Evolutionary conservation across 2,329 filamentous ascomycete genomes (phyloP).

Genomic region (Diplocarpon rosae): DNA sequence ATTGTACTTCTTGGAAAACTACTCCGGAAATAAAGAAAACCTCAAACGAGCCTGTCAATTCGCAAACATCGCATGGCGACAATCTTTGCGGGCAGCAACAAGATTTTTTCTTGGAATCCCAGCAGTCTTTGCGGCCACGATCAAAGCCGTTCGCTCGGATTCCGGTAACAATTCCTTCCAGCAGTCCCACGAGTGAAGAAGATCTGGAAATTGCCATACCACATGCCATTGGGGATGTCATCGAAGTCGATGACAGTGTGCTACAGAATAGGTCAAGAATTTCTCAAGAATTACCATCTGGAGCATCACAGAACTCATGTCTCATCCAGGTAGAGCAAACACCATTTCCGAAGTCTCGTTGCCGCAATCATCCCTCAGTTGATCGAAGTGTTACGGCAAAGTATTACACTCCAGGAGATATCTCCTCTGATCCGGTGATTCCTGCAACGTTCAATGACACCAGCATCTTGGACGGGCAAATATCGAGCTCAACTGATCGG

Average conservation of each 20-base stretch:
- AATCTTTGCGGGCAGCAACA: not conserved
- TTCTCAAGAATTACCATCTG: slow-evolving; percentile 14
- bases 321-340: slow-evolving; percentile 23
- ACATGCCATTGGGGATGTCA: slow-evolving; percentile 17
- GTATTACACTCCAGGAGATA: not conserved
- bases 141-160: not conserved
- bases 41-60: not conserved
- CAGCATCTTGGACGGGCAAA: not conserved
- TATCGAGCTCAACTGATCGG: not conserved
- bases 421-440: slow-evolving; percentile 14
- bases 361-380: not conserved
- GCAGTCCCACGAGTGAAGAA: slow-evolving; percentile 13
- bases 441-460: slow-evolving; percentile 13
- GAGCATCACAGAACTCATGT: slow-evolving; percentile 1
- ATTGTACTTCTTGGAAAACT: not conserved
- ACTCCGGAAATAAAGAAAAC: not conserved
- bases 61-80: not conserved
- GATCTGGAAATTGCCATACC: slow-evolving; percentile 20
- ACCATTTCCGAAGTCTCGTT: slow-evolving; percentile 7
- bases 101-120: not conserved
- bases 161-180: not conserved
- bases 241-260: slow-evolving; percentile 7
- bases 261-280: not conserved
- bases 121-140: not conserved
- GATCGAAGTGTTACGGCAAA: not conserved